phyloP scores from a whole-genome alignment of 2,329 filamentous ascomycete genomes.

The Lecanoromycetidae sp. region DNA sequence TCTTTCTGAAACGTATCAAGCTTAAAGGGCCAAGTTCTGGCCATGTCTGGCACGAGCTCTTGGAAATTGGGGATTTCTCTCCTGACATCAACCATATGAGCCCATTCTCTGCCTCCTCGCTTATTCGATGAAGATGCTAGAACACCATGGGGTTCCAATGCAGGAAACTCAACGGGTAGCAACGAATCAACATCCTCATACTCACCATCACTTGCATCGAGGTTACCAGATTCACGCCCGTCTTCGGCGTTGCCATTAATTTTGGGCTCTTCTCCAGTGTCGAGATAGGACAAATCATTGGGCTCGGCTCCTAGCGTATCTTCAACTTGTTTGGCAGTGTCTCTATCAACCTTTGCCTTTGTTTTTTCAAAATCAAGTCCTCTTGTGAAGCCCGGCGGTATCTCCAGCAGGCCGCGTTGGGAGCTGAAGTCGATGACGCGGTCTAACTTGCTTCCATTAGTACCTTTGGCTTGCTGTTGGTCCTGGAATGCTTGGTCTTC shows the following conservation, averaged over 20 bases:
- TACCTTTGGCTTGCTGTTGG: conserved; percentile 30
- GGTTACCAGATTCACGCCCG: conserved; percentile 24
- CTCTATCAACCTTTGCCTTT: conserved; percentile 44
- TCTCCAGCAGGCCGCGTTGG: conserved; percentile 65
- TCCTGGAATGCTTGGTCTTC: conserved; percentile 60
- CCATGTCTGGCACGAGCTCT: conserved; percentile 92
- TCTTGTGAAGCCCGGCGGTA: conserved; percentile 68
- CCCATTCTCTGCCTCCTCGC: conserved; percentile 78
- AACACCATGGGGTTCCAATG: conserved; percentile 70
- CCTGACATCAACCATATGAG: conserved; percentile 95
- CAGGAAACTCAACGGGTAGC: conserved; percentile 83
- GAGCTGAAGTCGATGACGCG: conserved; percentile 71
- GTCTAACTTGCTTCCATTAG: conserved; percentile 46
- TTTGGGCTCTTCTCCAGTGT: conserved; percentile 26
- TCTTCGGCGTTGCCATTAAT: conserved; percentile 19
- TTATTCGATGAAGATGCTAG: conserved; percentile 60
- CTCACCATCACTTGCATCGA: conserved; percentile 29
- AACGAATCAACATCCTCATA: conserved; percentile 67
- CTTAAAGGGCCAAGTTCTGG: conserved; percentile 90
- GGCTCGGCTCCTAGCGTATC: conserved; percentile 41
- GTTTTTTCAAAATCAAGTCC: conserved; percentile 61
- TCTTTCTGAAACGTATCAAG: conserved; percentile 98
- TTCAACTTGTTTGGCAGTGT: conserved; percentile 59
- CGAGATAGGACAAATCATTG: conserved; percentile 28
- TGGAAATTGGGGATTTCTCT: conserved; percentile 86